Conservation (phyloP, 345 rosid genomes). For the Moricandia moricandioides region DNA sequence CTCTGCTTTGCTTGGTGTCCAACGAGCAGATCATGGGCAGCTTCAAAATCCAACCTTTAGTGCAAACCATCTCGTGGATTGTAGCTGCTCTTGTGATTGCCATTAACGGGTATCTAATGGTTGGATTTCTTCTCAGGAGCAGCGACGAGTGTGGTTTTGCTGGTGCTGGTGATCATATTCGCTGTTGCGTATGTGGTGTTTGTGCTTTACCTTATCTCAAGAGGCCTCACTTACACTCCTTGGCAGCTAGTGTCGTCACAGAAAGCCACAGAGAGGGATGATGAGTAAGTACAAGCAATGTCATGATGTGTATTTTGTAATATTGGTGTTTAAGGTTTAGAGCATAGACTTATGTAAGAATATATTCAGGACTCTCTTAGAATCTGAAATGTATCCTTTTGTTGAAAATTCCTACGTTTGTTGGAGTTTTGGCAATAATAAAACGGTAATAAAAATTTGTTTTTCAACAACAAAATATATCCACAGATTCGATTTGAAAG, state of each 20-base stretch:
- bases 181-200: conserved; percentile 59
- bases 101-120: conserved; percentile 80
- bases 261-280: conserved; percentile 28
- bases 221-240: conserved; percentile 41
- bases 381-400: not conserved
- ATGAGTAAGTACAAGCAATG: conserved; percentile 11
- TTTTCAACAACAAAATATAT: not conserved
- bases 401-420: not conserved
- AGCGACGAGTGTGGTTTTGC: conserved; percentile 44
- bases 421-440: not conserved
- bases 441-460: not conserved
- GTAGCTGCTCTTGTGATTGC: conserved; percentile 82
- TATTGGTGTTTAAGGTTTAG: conserved; percentile 14
- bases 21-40: conserved; percentile 83
- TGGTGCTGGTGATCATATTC: conserved; percentile 39
- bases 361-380: not conserved
- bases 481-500: not conserved
- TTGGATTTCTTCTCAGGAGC: conserved; percentile 76
- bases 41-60: conserved; percentile 68
- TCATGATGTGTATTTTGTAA: conserved; percentile 6
- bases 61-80: conserved; percentile 73
- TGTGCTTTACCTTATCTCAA: conserved; percentile 63
- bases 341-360: not conserved
- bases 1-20: conserved; percentile 83
- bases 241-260: conserved; percentile 38